Base-by-base conservation (phyloP, 1,284 basidiomycete species). In the Fomitopsis schrenkii region DNA sequence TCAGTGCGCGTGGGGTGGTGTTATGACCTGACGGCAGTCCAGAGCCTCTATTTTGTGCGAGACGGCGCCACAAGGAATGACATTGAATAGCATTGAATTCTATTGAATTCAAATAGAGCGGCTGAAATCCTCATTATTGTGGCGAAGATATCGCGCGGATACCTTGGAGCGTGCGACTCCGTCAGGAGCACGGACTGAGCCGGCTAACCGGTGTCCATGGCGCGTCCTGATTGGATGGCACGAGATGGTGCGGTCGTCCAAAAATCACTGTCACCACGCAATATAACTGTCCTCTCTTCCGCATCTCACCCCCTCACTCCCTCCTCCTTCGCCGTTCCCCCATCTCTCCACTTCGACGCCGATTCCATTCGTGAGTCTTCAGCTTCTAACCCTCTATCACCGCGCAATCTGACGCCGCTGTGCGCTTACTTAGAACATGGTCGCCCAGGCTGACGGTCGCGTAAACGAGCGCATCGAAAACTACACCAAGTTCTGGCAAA, bases 401-500 rank as follows among this genome's bases (percentile, higher is more conserved):
- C 14, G 9, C 12, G 22, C 6, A 10, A 26, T 12, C 26, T 12
- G 35, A 54, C 35, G 52, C 36, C 36, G 4, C 19, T 22, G 7
- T 14, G 10, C 19, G n/a, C 45, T 6, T 15, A 12, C 26, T n/a
- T 44, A 45, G 50, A 53, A n/a, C 44, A 60, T 60, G 59, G 53
- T 54, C 40, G 54, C 54, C 44, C 59, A 56, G 54, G 69, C 71
- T 55, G 94, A 97, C 75, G 89, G 90, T 68, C 92, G 96, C 64
- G 84, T 92, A 66, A 84, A 85, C 69, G 80, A 83, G 69, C 94
- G 95, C 64, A 94, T 98, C 59, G 87, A 88, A 73, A 91, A 91
- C 79, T 99, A 99, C 80, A 93, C 90, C 69, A 88, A 89, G 74
- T 96, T 95, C 80, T 99, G 97, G 97, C 86, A 97, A 67, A 89